A percentile compares a stretch with the other conserved stretches of the same genome.
Conservation (phyloP, 2,329 filamentous ascomycete genomes). For the Xylariaceae sp. region DNA sequence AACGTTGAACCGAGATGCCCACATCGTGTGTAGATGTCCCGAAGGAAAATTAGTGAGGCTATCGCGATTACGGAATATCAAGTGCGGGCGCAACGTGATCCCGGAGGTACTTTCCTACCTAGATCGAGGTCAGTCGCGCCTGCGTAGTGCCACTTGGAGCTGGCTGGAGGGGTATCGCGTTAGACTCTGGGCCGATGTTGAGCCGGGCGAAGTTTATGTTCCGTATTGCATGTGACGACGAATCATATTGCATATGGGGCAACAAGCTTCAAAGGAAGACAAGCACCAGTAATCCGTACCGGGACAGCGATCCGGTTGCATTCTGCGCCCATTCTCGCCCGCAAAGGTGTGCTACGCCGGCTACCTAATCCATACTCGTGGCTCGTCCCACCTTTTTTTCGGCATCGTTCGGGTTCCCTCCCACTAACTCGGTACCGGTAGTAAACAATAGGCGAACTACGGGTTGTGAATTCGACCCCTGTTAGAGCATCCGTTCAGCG, state of each 20-base stretch:
- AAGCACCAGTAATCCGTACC: not conserved
- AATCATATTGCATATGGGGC: no score
- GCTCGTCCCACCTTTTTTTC: not conserved
- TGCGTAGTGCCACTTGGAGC: not conserved
- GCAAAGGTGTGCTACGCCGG: no score
- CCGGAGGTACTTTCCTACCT: not conserved
- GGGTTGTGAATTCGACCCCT: not conserved
- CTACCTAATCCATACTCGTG: no score
- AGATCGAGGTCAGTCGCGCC: not conserved
- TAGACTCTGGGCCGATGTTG: not conserved
- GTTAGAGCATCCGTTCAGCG: not conserved
- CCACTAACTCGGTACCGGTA: not conserved
- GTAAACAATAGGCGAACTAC: not conserved
- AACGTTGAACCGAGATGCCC: constrained; percentile 26
- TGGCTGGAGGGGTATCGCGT: not conserved
- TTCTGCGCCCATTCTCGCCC: not conserved
- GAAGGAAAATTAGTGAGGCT: constrained; percentile 3
- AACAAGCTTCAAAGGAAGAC: not conserved
- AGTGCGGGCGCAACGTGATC: not conserved
- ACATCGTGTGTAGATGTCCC: constrained; percentile 23
- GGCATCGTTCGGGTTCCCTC: not conserved
- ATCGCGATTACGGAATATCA: not conserved
- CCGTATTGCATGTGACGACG: not conserved
- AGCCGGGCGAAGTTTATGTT: not conserved
- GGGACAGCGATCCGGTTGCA: not conserved